Conservation (phyloP, 257 asterid genomes). For the Mentha longifolia region DNA sequence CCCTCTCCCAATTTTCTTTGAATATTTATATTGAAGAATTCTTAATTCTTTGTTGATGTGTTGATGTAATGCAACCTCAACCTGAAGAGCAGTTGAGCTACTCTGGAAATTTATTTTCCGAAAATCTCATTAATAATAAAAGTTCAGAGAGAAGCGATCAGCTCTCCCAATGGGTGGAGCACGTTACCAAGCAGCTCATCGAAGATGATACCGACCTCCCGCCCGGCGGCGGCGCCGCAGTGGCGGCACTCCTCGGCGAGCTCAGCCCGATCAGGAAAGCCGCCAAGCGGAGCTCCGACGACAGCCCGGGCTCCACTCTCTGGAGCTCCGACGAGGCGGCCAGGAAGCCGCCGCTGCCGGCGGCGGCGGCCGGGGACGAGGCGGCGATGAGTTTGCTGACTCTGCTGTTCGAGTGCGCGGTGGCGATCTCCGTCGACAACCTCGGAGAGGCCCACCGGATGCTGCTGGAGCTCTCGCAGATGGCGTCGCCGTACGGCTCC, state of each 20-base stretch:
- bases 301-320: conserved; percentile 30
- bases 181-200: conserved; percentile 59
- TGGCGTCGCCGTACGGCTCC: conserved; percentile 56
- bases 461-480: conserved; percentile 71
- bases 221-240: not conserved
- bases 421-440: conserved; percentile 73
- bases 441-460: conserved; percentile 72
- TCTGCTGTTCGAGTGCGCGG: conserved; percentile 71
- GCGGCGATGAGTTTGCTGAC: conserved; percentile 53
- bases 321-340: conserved; percentile 17
- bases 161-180: conserved; percentile 76
- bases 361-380: conserved; percentile 34
- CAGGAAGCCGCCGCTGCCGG: not conserved
- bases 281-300: conserved; percentile 35
- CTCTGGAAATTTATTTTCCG: conserved; percentile 33
- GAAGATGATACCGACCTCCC: conserved; percentile 39
- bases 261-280: conserved; percentile 41
- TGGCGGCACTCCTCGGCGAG: conserved; percentile 43
- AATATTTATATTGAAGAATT: not conserved
- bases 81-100: conserved; percentile 39
- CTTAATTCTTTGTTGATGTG: conserved; percentile 13
- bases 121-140: conserved; percentile 1
- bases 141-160: conserved; percentile 41
- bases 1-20: no score
- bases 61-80: conserved; percentile 46